A percentile compares a stretch with the other conserved stretches of the same genome.
Conservation (phyloP, 2,329 filamentous ascomycete genomes). For the Elsinoe australis region DNA sequence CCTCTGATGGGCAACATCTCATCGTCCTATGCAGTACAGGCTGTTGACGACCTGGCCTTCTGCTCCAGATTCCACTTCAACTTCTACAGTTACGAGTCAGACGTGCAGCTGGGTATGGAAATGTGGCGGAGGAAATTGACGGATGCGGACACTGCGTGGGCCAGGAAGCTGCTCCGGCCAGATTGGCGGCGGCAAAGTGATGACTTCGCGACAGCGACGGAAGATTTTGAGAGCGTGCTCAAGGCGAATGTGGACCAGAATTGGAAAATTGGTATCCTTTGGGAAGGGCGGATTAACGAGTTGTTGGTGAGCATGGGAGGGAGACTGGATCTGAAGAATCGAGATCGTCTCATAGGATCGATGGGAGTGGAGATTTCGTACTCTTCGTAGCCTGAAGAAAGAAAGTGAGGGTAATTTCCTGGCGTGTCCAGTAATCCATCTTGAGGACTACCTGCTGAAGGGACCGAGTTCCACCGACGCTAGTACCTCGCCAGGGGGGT, state of each 20-base stretch:
- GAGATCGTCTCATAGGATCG: constrained; percentile 68
- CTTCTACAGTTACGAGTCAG: constrained; percentile 95
- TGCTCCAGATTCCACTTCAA: constrained; percentile 95
- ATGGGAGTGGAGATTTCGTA: constrained; percentile 76
- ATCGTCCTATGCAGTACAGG: constrained; percentile 84
- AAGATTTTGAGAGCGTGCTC: constrained; percentile 70
- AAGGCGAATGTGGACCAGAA: constrained; percentile 88
- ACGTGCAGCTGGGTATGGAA: constrained; percentile 85
- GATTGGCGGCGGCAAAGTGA: constrained; percentile 31
- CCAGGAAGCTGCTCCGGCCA: constrained; percentile 36
- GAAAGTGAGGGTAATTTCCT: no score
- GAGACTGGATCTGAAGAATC: constrained; percentile 68
- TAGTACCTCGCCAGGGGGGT: no score
- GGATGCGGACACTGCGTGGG: constrained; percentile 38
- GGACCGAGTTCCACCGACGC: no score
- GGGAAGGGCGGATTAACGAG: constrained; percentile 90
- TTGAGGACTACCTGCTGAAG: no score
- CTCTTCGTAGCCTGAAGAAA: constrained; percentile 49
- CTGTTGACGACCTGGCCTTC: constrained; percentile 71
- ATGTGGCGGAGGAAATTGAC: constrained; percentile 60
- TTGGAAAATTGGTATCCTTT: constrained; percentile 74
- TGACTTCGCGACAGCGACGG: constrained; percentile 18
- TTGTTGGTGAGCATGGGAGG: constrained; percentile 86
- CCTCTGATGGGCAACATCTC: constrained; percentile 90
- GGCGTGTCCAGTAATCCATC: no score